A percentile compares a stretch with the other conserved stretches of the same genome.
These are phyloP conservation scores for Leucosporidium yakuticum DNA, from an alignment of 768 basidiomycete genomes.

Conservation along the genomic window DNA sequence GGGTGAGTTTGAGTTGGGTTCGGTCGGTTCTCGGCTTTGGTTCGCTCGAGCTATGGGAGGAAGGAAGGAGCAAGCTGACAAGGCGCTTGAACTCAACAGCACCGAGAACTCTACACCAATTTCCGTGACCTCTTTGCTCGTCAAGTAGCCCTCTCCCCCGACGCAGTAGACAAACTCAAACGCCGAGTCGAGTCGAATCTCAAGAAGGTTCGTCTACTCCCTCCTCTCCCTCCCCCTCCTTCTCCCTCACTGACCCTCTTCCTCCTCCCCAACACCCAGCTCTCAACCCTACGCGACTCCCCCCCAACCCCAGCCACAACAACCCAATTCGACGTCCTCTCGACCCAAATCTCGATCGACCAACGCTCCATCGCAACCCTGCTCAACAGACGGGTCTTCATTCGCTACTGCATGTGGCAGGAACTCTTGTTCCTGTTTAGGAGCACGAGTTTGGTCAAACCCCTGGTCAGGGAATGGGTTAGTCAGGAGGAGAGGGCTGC, in stretches of 20 bases:
- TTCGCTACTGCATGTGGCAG: constrained; percentile 48
- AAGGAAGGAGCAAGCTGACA: not conserved
- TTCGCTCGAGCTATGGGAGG: constrained; percentile 26
- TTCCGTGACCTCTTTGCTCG: constrained; percentile 25
- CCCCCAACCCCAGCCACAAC: not conserved
- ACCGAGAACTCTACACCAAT: constrained; percentile 47
- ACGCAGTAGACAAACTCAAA: constrained; percentile 78
- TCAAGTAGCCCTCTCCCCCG: constrained; percentile 79
- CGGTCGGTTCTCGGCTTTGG: not conserved
- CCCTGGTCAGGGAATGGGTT: not conserved
- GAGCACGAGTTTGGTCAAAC: constrained; percentile 4
- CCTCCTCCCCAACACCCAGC: not conserved
- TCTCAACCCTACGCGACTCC: constrained; percentile 8
- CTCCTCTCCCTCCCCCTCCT: not conserved
- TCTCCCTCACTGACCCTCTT: not conserved
- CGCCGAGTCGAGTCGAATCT: constrained; percentile 74
- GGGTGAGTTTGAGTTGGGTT: constrained; percentile 39
- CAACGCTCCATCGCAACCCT: constrained; percentile 70
- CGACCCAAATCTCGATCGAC: constrained; percentile 71
- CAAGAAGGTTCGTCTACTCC: constrained; percentile 52
- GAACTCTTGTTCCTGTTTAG: constrained; percentile 21
- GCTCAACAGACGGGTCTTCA: constrained; percentile 73
- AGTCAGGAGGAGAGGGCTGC: not conserved
- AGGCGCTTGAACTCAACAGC: constrained; percentile 33
- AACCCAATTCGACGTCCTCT: constrained; percentile 62